Evolutionary conservation across 352 stramenopile species (phyloP).

Genomic region (Phytophthora macrochlamydospora): DNA sequence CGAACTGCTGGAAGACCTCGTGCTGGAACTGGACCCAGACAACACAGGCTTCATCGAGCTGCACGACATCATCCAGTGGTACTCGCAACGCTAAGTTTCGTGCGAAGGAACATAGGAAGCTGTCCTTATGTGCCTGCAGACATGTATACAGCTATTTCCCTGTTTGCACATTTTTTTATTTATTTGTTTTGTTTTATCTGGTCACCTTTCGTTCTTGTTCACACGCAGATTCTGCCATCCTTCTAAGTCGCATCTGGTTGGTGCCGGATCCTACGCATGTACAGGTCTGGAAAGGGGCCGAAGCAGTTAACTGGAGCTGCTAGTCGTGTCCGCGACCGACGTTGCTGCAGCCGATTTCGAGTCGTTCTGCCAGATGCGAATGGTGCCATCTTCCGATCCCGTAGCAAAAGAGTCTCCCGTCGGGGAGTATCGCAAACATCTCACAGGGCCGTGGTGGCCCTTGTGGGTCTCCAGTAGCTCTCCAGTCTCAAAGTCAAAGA

Average conservation of each 20-base stretch:
- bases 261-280: neutral
- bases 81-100: conserved; percentile 54
- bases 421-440: conserved; percentile 96
- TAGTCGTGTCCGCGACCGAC: conserved; percentile 54
- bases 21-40: conserved; percentile 71
- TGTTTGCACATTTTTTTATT: conserved; percentile 33
- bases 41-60: conserved; percentile 85
- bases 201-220: conserved; percentile 16
- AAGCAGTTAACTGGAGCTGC: conserved; percentile 23
- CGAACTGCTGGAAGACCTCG: conserved; percentile 66
- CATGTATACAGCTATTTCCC: neutral
- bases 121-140: neutral
- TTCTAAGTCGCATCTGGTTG: conserved; percentile 27
- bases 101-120: neutral
- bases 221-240: conserved; percentile 7
- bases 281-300: conserved; percentile 7
- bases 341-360: conserved; percentile 64
- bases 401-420: conserved; percentile 94
- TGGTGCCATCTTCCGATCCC: conserved; percentile 97
- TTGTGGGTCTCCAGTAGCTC: conserved; percentile 96
- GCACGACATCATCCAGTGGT: conserved; percentile 85
- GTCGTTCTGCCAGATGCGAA: conserved; percentile 95
- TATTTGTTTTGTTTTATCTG: conserved; percentile 28
- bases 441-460: conserved; percentile 97
- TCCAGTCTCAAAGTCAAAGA: conserved; percentile 94